Base-by-base conservation (phyloP, 2,329 filamentous ascomycete genomes). In the Blumeria graminis region DNA sequence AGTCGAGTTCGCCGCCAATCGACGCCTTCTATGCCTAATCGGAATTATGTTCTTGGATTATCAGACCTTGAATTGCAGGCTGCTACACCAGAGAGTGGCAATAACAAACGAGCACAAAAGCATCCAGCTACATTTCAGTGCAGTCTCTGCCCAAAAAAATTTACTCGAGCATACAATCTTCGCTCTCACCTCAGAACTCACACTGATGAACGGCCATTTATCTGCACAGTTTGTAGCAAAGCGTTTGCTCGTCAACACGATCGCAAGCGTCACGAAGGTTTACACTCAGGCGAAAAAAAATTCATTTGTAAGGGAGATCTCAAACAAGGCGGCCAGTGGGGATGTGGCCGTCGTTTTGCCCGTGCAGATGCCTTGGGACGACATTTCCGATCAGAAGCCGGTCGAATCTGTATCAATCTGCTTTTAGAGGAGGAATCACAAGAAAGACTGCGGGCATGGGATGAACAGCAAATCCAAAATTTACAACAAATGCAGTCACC, bases 51-150 rank as follows among this genome's bases (percentile, higher is more conserved):
- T n/a, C 73, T 96, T 43, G 86, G 89, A 59, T 76, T 96, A 14
- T 90, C 88, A 10, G 87, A 95, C 67, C 89, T 89, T 0, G 83
- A 88, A 46, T 84, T 90, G 59, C 84, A 88, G 56, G 80, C 78
- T 28, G 75, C 77, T 4, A 72, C 76, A 11, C 72, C 72, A 48
- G 79, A 82, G 52, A 76, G 73, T 41, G 71, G 71, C 36, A 74
- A 74, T 57, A 67, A 79, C 6, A 93, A 92, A 67, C 81, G 92
- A n/a, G 81, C 87, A 0, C 92, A 98, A 68, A 98, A 98, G 66
- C 92, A 98, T 63, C 92, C 92, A 0, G 92, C 92, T 6, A 98
- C 89, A 0, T 98, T 96, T 70, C 89, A 96, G 66, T 98, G 92
- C 68, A 85, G 71, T 9, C 73, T 96, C 8, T 98, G 92, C 63